phyloP scores from a whole-genome alignment of 164 flowering plant genomes.

The Vitis amurensis region DNA sequence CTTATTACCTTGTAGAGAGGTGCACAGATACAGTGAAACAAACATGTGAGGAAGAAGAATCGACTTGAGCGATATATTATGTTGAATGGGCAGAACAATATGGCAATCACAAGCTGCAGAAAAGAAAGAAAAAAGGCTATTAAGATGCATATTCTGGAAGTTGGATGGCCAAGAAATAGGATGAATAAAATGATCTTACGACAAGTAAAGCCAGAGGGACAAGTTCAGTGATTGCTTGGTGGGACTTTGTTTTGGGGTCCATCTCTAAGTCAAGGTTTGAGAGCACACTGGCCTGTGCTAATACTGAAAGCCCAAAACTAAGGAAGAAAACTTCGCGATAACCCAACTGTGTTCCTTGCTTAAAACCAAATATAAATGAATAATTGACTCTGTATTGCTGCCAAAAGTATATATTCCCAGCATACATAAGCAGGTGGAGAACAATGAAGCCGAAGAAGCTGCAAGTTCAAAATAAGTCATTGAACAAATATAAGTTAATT shows the following conservation, averaged over 20 bases:
- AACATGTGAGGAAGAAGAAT: conserved; percentile 47
- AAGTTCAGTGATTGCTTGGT: conserved; percentile 42
- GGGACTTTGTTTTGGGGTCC: conserved; percentile 42
- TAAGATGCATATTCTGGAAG: background rate
- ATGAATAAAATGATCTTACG: conserved; percentile 13
- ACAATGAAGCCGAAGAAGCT: conserved; percentile 61
- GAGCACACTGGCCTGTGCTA: conserved; percentile 51
- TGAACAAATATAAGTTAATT: background rate
- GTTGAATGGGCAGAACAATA: conserved; percentile 58
- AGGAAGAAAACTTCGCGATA: conserved; percentile 55
- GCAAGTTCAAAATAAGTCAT: conserved; percentile 16
- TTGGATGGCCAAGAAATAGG: background rate
- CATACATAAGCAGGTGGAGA: conserved; percentile 65
- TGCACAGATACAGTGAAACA: conserved; percentile 54
- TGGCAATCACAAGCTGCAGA: conserved; percentile 41
- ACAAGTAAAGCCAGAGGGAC: conserved; percentile 42
- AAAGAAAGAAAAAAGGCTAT: background rate
- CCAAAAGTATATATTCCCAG: conserved; percentile 58
- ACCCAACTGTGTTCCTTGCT: conserved; percentile 58
- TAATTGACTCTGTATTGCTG: conserved; percentile 61
- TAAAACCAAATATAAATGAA: conserved; percentile 74
- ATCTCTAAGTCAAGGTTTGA: conserved; percentile 59
- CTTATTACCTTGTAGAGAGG: conserved; percentile 66
- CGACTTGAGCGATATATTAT: conserved; percentile 70
- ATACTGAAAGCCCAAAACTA: conserved; percentile 36